Conservation (phyloP, 768 basidiomycete species). For the Tephrocybe sp. region DNA sequence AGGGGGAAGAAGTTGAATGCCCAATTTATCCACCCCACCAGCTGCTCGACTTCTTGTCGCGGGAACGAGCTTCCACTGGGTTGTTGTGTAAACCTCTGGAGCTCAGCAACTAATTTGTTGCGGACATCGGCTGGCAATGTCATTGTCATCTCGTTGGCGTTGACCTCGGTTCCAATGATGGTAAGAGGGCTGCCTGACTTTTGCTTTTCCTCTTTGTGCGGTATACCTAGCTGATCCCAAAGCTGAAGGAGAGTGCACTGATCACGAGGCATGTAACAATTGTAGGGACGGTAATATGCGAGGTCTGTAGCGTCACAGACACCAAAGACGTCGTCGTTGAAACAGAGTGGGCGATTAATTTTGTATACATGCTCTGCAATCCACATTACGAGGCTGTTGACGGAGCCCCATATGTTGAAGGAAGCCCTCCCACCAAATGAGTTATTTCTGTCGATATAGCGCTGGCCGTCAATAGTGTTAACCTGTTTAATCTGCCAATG, state of each 20-base stretch:
- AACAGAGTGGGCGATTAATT: neutral
- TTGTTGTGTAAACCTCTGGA: neutral
- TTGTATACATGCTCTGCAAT: neutral
- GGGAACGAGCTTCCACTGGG: neutral
- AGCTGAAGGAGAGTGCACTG: neutral
- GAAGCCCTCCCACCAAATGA: constrained; percentile 1
- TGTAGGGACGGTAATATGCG: neutral
- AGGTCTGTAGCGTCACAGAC: neutral
- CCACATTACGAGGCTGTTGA: constrained; percentile 8
- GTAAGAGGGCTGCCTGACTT: neutral
- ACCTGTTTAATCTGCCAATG: constrained; percentile 9
- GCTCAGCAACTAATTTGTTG: neutral
- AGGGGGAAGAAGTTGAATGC: constrained; percentile 8
- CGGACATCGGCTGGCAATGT: neutral
- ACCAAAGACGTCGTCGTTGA: constrained; percentile 1
- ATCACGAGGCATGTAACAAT: neutral
- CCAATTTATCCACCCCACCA: constrained; percentile 1
- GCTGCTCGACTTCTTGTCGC: neutral
- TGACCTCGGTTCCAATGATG: constrained; percentile 6
- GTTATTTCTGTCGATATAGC: neutral
- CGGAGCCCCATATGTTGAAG: constrained; percentile 4
- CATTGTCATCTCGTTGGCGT: constrained; percentile 2
- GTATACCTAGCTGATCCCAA: constrained; percentile 5
- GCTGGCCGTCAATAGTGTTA: constrained; percentile 1
- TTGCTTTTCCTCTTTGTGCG: constrained; percentile 7